Percentiles rank a stretch among this genome's conserved stretches.
Conservation (phyloP, 371 early-diverging fungal species). For the Mucor saturninus region DNA sequence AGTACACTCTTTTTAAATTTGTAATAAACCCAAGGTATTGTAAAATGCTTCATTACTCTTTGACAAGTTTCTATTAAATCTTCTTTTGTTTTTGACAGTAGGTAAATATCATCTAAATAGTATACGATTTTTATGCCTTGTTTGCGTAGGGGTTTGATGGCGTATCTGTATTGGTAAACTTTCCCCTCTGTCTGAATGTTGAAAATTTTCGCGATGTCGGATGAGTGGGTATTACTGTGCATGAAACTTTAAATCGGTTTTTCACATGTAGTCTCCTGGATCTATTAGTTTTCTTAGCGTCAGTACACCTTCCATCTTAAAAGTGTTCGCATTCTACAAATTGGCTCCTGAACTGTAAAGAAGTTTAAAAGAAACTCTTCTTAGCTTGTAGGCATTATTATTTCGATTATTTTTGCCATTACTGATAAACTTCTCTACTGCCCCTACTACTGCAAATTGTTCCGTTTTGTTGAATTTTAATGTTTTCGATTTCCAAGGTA, state of each 20-base stretch:
- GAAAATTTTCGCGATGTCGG: conserved; percentile 4
- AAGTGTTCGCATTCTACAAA: conserved; percentile 11
- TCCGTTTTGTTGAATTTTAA: not conserved
- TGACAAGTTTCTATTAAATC: not conserved
- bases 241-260: conserved; percentile 18
- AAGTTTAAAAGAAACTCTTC: not conserved
- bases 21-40: conserved; percentile 19
- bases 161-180: conserved; percentile 9
- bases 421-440: conserved; percentile 7
- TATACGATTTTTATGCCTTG: conserved; percentile 19
- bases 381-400: not conserved
- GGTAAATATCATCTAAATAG: conserved; percentile 22
- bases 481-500: not conserved
- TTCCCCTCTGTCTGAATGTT: conserved; percentile 4
- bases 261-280: conserved; percentile 13
- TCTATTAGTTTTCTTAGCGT: conserved; percentile 13
- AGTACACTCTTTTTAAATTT: conserved; percentile 19
- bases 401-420: conserved; percentile 5
- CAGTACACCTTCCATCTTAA: conserved; percentile 16
- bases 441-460: not conserved
- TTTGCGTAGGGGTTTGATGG: conserved; percentile 9
- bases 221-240: conserved; percentile 18
- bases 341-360: conserved; percentile 10
- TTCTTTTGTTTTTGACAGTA: conserved; percentile 5
- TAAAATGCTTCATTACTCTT: conserved; percentile 3